Base-by-base conservation (phyloP, 2,329 filamentous ascomycete genomes). In the Stemphylium beticola region DNA sequence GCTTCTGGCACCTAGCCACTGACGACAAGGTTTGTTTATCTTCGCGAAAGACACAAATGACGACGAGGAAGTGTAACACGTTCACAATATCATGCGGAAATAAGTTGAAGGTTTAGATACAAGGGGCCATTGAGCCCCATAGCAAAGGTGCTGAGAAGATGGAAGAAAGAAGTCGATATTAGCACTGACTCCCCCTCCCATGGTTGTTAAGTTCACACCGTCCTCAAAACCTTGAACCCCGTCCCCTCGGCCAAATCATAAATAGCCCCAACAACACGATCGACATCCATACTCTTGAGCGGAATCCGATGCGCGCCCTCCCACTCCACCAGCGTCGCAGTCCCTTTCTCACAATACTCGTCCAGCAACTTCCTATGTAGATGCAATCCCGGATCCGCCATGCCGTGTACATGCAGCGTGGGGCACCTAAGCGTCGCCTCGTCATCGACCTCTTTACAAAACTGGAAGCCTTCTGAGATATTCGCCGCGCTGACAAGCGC, bases 241-340 rank as follows among this genome's bases (percentile, higher is more conserved):
- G 79, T 79, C 60, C 79, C 73, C 61, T 76, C 77, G 4, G 82
- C 83, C 33, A 85, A 67, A 20, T 79, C 76, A 32, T 86, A 71
- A 26, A 87, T 82, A 42, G 80, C 78, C 10, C 77, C 73, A 10
- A 83, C 78, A 10, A 90, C 76, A 9, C 73, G 77, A 43, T 83
- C 78, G 3, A 92, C 87, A 72, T 92, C 89, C 26, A 74, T 76
- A 18, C 76, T 78, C 78, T 89, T 90, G 55, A 93, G 81, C 2
- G 89, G 88, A 43, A 93, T 78, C 5, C 90, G 77, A 71, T 93
- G 90, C 1, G 80, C 82, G 0, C 88, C 90, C 53, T 90, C 83
- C 90, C 90, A 93, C 71, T 92, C 87, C 1, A 93, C 72, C 40
- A 92, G 57, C 34, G 74, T 80, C 5, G 82, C 77, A 2, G 77